Conservation (phyloP, 2,329 filamentous ascomycete genomes). For the Ascochyta lentis region DNA sequence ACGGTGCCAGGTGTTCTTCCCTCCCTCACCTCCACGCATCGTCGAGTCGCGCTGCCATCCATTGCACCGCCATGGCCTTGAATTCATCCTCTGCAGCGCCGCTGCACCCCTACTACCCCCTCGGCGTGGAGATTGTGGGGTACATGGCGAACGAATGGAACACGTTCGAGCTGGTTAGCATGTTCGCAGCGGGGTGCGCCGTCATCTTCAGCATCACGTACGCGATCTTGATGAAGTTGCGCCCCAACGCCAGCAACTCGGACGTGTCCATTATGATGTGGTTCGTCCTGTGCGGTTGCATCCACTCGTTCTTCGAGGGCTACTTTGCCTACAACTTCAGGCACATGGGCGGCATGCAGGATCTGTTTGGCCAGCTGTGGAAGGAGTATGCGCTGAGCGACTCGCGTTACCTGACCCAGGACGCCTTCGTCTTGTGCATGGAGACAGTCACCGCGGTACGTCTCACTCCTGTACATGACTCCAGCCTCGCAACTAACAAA, state of each 20-base stretch:
- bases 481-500: neutral
- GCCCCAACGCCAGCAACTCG: constrained; percentile 59
- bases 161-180: constrained; percentile 63
- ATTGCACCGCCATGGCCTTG: constrained; percentile 12
- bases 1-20: neutral
- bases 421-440: constrained; percentile 82
- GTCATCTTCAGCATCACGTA: constrained; percentile 66
- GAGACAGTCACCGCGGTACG: constrained; percentile 81
- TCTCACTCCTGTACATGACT: constrained; percentile 5
- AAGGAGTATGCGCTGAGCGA: constrained; percentile 91
- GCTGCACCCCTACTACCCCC: constrained; percentile 74
- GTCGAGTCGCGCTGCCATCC: constrained; percentile 20
- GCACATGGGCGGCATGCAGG: constrained; percentile 70
- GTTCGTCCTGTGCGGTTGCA: constrained; percentile 75
- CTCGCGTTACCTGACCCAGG: constrained; percentile 82
- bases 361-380: constrained; percentile 84
- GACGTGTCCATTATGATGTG: constrained; percentile 72
- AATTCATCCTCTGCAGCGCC: constrained; percentile 23
- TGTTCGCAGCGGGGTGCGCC: constrained; percentile 65
- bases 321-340: constrained; percentile 78
- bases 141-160: constrained; percentile 72
- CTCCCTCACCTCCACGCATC: neutral
- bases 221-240: constrained; percentile 58
- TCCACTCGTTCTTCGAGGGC: constrained; percentile 85
- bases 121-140: constrained; percentile 65